phyloP scores from a whole-genome alignment of 2,329 filamentous ascomycete genomes.

The Atkinsonella hypoxylon region DNA sequence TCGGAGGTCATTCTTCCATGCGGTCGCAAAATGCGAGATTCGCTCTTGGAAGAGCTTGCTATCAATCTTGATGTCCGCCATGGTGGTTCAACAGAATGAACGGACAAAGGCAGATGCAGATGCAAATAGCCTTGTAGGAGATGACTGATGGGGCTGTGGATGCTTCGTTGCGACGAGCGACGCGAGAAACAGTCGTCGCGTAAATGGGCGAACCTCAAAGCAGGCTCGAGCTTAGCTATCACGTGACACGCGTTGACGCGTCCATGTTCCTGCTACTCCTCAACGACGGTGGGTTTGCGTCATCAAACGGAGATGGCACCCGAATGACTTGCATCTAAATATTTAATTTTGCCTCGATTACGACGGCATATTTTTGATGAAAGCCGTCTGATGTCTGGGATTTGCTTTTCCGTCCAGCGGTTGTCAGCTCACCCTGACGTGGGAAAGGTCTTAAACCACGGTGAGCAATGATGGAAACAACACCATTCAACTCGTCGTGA shows the following conservation, averaged over 20 bases:
- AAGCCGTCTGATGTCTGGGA: no score
- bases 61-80: constrained; percentile 89
- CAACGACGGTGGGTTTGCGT: neutral
- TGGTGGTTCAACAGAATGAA: constrained; percentile 29
- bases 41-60: constrained; percentile 89
- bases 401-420: no score
- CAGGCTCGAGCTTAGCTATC: constrained; percentile 9
- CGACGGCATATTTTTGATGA: no score
- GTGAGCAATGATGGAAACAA: neutral
- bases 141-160: constrained; percentile 14
- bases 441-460: no score
- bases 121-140: constrained; percentile 1
- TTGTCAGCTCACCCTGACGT: no score
- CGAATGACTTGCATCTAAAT: no score
- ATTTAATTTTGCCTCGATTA: no score
- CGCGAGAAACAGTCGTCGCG: constrained; percentile 27
- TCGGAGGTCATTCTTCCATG: constrained; percentile 96
- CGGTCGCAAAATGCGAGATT: constrained; percentile 70
- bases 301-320: neutral
- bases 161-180: constrained; percentile 20
- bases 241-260: constrained; percentile 23
- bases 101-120: constrained; percentile 13
- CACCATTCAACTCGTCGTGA: neutral
- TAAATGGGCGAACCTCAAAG: constrained; percentile 22
- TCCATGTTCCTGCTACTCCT: neutral